Base-by-base conservation (phyloP, 257 asterid species). In the Nyctanthes arbortristis region DNA sequence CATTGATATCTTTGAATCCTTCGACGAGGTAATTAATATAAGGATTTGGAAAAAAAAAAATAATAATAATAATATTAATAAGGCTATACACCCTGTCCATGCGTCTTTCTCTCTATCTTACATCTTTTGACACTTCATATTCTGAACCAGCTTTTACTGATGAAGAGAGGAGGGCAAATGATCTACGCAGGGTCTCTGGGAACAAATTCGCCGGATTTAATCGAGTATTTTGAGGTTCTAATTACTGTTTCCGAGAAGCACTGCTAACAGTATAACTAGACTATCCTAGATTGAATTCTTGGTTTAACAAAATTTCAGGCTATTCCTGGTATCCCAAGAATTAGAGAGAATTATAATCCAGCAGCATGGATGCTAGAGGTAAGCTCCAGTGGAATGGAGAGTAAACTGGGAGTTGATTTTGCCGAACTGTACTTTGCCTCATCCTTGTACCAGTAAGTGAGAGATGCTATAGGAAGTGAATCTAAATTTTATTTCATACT, bases 11-110 rank as follows among this genome's bases (percentile, higher is more conserved):
- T 84, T 88, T 57, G 92, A 85, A 80, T 80, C 88, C 1, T 85
- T 88, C 67, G 92, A 88, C 64, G 90, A 85, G 92, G 95, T 88
- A 79, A 30, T n/a, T n/a, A n/a, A n/a, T n/a, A n/a, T n/a, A n/a
- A n/a, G n/a, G n/a, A n/a, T n/a, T n/a, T n/a, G n/a, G n/a, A n/a
- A n/a, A n/a, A n/a, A n/a, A n/a, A n/a, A n/a, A n/a, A n/a, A n/a
- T n/a, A n/a, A n/a, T n/a, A n/a, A n/a, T n/a, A n/a, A n/a, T n/a
- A n/a, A n/a, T n/a, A n/a, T n/a, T n/a, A n/a, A n/a, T n/a, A n/a
- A n/a, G n/a, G n/a, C n/a, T n/a, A n/a, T n/a, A n/a, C n/a, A n/a
- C n/a, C n/a, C n/a, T n/a, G n/a, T n/a, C 45, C 11, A 14, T 25
- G 0, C 36, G n/a, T n/a, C 29, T 12, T 32, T 63, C 59, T 29